A percentile compares a stretch with the other conserved stretches of the same genome.
These are phyloP conservation scores for Collybia nuda DNA, from an alignment of 768 basidiomycete species.

Conservation along the genomic window DNA sequence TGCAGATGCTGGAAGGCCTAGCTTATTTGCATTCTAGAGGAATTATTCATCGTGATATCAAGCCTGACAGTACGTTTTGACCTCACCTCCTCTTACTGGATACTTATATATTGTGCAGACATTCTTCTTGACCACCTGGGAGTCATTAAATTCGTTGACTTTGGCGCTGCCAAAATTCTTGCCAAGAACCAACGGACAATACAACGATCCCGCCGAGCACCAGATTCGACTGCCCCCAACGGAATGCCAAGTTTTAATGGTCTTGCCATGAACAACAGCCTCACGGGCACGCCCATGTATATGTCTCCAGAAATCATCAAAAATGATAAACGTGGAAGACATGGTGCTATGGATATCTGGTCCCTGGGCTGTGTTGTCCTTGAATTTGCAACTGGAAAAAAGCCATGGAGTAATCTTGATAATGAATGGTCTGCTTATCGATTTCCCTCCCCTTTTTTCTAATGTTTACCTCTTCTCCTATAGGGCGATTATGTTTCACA, in stretches of 20 bases:
- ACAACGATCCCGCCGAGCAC: conserved; percentile 62
- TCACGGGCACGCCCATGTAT: conserved; percentile 99
- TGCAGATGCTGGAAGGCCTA: conserved; percentile 95
- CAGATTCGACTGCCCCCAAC: conserved; percentile 35
- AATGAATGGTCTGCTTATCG: conserved; percentile 86
- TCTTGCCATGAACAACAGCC: conserved; percentile 71
- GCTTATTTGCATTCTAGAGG: conserved; percentile 91
- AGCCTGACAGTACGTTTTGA: conserved; percentile 86
- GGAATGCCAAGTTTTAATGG: conserved; percentile 35
- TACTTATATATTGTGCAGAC: conserved; percentile 49
- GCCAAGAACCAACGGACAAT: conserved; percentile 87
- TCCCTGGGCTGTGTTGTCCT: conserved; percentile 96
- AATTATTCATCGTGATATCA: conserved; percentile 95
- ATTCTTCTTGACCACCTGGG: conserved; percentile 88
- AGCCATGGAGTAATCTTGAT: conserved; percentile 98
- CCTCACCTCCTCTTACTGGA: background rate
- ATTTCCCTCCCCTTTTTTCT: background rate
- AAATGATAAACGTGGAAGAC: conserved; percentile 82
- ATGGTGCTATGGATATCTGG: conserved; percentile 99
- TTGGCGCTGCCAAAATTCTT: conserved; percentile 95
- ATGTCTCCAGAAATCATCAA: conserved; percentile 99
- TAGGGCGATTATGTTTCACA: conserved; percentile 99
- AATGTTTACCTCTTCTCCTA: background rate
- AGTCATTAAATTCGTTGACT: conserved; percentile 96
- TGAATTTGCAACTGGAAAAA: conserved; percentile 93